These are phyloP conservation scores for Xerocomellus amylosporus DNA, from an alignment of 768 basidiomycete genomes.

Conservation along the genomic window DNA sequence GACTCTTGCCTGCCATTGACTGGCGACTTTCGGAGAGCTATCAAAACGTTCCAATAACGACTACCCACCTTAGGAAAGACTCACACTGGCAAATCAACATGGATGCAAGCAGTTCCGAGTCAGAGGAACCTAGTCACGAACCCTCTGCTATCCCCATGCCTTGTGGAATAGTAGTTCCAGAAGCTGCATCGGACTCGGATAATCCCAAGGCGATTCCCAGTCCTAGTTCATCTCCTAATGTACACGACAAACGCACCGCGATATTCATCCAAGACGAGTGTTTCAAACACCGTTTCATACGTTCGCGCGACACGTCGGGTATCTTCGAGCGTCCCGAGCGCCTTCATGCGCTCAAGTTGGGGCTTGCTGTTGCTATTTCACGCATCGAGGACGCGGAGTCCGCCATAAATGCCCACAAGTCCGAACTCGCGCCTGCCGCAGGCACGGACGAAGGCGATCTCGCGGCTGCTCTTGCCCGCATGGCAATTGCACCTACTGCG, in stretches of 20 bases:
- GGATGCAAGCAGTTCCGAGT: too few species aligned
- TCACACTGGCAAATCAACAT: too few species aligned
- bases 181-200: background rate
- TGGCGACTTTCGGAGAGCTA: too few species aligned
- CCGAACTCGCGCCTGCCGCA: background rate
- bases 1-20: too few species aligned
- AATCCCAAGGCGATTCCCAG: background rate
- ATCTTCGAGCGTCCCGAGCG: conserved; percentile 93
- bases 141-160: background rate
- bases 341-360: conserved; percentile 77
- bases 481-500: conserved; percentile 35
- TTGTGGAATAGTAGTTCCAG: background rate
- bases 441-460: conserved; percentile 46
- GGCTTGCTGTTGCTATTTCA: conserved; percentile 76
- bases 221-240: background rate
- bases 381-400: conserved; percentile 50
- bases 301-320: conserved; percentile 65
- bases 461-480: conserved; percentile 43
- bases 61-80: too few species aligned
- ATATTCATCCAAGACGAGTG: conserved; percentile 69
- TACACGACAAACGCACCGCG: conserved; percentile 17
- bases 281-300: conserved; percentile 72
- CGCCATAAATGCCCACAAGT: background rate
- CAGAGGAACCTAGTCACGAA: too few species aligned
- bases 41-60: too few species aligned